phyloP scores from a whole-genome alignment of 1,284 basidiomycete genomes.

The Kwoniella shivajii region DNA sequence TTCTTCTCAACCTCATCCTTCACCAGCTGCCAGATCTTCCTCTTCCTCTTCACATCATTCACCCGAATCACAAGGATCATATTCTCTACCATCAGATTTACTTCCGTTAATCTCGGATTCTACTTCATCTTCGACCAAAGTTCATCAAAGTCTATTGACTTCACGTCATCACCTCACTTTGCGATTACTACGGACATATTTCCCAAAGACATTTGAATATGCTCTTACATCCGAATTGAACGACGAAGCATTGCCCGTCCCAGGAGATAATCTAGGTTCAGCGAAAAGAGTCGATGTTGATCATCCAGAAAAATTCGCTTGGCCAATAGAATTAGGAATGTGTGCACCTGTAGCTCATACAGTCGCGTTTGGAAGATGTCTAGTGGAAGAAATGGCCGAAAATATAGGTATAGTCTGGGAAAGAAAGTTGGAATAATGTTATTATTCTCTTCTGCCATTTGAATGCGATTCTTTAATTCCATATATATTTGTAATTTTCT shows the following conservation, averaged over 20 bases:
- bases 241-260: constrained; percentile 39
- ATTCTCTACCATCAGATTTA: constrained; percentile 30
- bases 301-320: constrained; percentile 37
- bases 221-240: constrained; percentile 42
- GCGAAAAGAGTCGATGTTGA: constrained; percentile 44
- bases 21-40: constrained; percentile 6
- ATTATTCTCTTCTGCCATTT: no score
- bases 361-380: constrained; percentile 42
- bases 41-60: constrained; percentile 10
- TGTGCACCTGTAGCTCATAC: constrained; percentile 44
- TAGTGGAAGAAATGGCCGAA: constrained; percentile 44
- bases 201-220: constrained; percentile 41
- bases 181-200: constrained; percentile 28
- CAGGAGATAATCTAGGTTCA: constrained; percentile 39
- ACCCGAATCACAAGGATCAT: constrained; percentile 14
- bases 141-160: constrained; percentile 29
- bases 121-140: constrained; percentile 24
- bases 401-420: constrained; percentile 38
- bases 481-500: no score
- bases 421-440: constrained; percentile 12
- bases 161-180: constrained; percentile 44
- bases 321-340: constrained; percentile 52
- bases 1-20: constrained; percentile 2
- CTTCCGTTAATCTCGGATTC: constrained; percentile 36
- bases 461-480: no score